These are phyloP conservation scores for Puya raimondii DNA, from an alignment of 176 grass and related monocot genomes.

Conservation along the genomic window DNA sequence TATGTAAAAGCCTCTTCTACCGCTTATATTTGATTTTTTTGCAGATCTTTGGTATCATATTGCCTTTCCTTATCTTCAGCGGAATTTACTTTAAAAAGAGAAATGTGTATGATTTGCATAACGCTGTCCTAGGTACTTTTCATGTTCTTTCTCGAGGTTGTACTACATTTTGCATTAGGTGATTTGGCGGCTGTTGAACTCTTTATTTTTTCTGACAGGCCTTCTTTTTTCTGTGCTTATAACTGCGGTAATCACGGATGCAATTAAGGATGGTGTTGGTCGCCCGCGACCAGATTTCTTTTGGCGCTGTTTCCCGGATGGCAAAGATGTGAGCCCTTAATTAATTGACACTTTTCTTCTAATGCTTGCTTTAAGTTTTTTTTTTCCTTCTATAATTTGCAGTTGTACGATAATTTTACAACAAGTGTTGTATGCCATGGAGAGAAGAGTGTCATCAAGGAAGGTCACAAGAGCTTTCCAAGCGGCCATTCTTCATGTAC, in stretches of 20 bases:
- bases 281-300: constrained; percentile 1
- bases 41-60: constrained; percentile 54
- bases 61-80: constrained; percentile 45
- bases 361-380: neutral
- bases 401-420: constrained; percentile 35
- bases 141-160: constrained; percentile 2
- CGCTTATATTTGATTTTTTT: constrained; percentile 13
- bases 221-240: constrained; percentile 26
- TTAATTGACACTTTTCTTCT: neutral
- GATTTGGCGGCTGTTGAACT: constrained; percentile 18
- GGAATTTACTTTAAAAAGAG: constrained; percentile 63
- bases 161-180: neutral
- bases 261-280: constrained; percentile 1
- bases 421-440: constrained; percentile 56
- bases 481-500: constrained; percentile 73
- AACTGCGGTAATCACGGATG: neutral
- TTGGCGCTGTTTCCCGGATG: constrained; percentile 25
- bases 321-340: constrained; percentile 28
- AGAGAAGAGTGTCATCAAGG: constrained; percentile 54
- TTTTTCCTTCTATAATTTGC: no score
- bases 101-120: constrained; percentile 79
- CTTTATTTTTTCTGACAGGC: constrained; percentile 25
- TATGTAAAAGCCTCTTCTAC: constrained; percentile 3
- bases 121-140: constrained; percentile 50
- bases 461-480: constrained; percentile 84